A percentile compares a stretch with the other conserved stretches of the same genome.
These are phyloP conservation scores for Vitis riparia DNA, from an alignment of 164 flowering plant species.

Conservation along the genomic window DNA sequence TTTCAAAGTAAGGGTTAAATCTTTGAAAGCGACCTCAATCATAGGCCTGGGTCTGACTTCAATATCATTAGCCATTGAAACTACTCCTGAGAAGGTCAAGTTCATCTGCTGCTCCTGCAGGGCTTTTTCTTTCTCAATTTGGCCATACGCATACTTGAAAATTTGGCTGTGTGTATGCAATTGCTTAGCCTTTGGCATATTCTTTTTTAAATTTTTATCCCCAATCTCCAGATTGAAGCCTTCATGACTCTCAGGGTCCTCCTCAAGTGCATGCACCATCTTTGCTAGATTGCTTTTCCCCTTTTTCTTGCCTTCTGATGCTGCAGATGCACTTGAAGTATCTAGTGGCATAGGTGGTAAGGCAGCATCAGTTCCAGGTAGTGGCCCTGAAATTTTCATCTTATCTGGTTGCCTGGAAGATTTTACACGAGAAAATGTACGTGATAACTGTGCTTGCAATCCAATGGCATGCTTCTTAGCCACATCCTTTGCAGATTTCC, in stretches of 20 bases:
- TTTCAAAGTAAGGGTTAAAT: slow-evolving; percentile 82
- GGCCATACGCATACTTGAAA: slow-evolving; percentile 95
- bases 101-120: slow-evolving; percentile 70
- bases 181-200: slow-evolving; percentile 64
- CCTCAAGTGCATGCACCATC: slow-evolving; percentile 67
- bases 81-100: slow-evolving; percentile 84
- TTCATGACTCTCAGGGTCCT: slow-evolving; percentile 59
- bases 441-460: slow-evolving; percentile 71
- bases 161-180: slow-evolving; percentile 88
- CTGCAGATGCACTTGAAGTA: slow-evolving; percentile 20
- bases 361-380: slow-evolving; percentile 54
- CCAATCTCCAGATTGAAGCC: slow-evolving; percentile 79
- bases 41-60: slow-evolving; percentile 71
- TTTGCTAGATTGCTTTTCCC: slow-evolving; percentile 60
- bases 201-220: slow-evolving; percentile 64
- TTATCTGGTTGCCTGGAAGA: slow-evolving; percentile 35
- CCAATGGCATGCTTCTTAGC: slow-evolving; percentile 79
- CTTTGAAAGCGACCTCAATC: slow-evolving; percentile 91
- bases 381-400: slow-evolving; percentile 32
- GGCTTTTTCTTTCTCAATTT: slow-evolving; percentile 97
- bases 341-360: slow-evolving; percentile 41
- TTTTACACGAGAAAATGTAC: slow-evolving; percentile 81
- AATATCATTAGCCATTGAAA: slow-evolving; percentile 81
- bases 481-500: slow-evolving; percentile 83
- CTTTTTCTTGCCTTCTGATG: slow-evolving; percentile 57